Base-by-base conservation (phyloP, 2,329 filamentous ascomycete species). In the Xylaria sp. region DNA sequence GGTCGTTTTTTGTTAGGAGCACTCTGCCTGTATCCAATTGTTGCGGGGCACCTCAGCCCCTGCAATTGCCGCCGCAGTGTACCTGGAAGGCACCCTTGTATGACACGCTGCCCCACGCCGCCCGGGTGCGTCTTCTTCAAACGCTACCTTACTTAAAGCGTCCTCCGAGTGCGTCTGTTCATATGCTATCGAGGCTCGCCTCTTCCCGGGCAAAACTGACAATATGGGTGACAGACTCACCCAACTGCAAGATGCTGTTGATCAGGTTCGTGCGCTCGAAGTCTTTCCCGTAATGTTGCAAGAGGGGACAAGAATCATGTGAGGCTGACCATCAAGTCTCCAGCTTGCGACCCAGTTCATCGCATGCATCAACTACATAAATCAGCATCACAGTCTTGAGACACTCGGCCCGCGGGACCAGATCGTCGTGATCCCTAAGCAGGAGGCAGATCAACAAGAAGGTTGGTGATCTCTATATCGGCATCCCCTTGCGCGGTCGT, bases 191-290 rank as follows among this genome's bases (percentile, higher is more conserved):
- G 25, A 41, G 13, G 25, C 37, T 51, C 37, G 28, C 61, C 23
- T 28, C 23, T 54, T 59, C 15, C 15, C 9, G 10, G 52, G 34
- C 18, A 41, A 23, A n/a, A 25, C 23, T 55, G 55, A 72, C 55
- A 32, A 37, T 3, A 94, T 94, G 90, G 87, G 87, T 34, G 93
- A 97, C 78, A 86, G 91, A 71, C 86, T 97, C 67, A 95, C 93
- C 1, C 93, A 96, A 80, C 85, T 96, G 67, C 93, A 97, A 81
- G 92, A 96, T 83, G 91, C 92, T 80, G 88, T 95, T 70, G 93
- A 96, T 77, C 90, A 94, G 86, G 92, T 93, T 82, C 41, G 81
- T 70, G 51, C 46, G 56, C 13, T 56, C 51, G 3, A 12, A 15
- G 51, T 41, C 15, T 4, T 34, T 23, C 55, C 44, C 23, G 6